Conservation (phyloP, 768 basidiomycete species). For the Psilocybe tampanensis region DNA sequence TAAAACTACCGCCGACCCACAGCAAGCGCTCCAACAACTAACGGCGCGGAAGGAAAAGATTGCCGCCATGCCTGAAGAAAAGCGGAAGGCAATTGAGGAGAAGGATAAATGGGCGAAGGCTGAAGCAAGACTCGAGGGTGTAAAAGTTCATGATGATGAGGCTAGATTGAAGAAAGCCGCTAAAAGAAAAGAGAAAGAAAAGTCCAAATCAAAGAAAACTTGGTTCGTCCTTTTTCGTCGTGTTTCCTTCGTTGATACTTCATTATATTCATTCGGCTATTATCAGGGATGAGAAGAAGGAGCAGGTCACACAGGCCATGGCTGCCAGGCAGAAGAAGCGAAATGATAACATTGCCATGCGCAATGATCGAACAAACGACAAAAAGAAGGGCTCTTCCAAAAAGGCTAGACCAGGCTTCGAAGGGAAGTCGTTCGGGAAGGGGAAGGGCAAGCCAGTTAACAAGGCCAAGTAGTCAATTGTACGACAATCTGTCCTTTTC, state of each 20-base stretch:
- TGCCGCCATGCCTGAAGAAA: constrained; percentile 77
- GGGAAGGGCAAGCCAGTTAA: constrained; percentile 38
- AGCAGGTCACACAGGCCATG: constrained; percentile 71
- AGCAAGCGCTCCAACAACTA: constrained; percentile 84
- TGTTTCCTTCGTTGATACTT: background rate
- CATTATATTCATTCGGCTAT: background rate
- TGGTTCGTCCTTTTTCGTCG: constrained; percentile 59
- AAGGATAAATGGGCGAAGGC: constrained; percentile 91
- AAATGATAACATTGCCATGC: constrained; percentile 85
- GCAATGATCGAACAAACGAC: constrained; percentile 78
- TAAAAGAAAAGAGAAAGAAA: constrained; percentile 92
- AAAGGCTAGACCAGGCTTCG: constrained; percentile 83
- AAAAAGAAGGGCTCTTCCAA: constrained; percentile 45
- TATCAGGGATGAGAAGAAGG: constrained; percentile 84
- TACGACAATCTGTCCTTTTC: background rate
- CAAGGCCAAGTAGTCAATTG: constrained; percentile 32
- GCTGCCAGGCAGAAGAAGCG: constrained; percentile 91
- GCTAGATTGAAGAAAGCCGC: constrained; percentile 85
- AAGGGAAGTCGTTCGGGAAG: constrained; percentile 80
- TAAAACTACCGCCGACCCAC: constrained; percentile 78
- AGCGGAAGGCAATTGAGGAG: constrained; percentile 79
- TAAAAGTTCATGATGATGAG: constrained; percentile 91
- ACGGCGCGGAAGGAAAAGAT: constrained; percentile 77
- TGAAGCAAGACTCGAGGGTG: constrained; percentile 82
- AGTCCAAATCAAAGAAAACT: constrained; percentile 77